Evolutionary conservation across 2,329 filamentous ascomycete species (phyloP).

Genomic region (Alternaria rosae): DNA sequence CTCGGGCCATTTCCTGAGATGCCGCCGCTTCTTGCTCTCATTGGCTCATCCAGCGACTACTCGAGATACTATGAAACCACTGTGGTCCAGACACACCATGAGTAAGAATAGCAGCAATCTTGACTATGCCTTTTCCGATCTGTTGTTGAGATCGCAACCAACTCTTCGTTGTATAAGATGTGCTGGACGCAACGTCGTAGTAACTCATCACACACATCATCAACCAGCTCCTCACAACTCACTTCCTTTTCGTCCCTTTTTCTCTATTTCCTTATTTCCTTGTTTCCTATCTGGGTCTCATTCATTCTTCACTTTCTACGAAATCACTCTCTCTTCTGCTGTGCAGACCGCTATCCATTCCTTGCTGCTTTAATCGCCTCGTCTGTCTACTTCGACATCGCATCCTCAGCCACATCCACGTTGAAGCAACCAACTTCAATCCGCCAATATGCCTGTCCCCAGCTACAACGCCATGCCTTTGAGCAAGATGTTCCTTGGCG

Average conservation of each 20-base stretch:
- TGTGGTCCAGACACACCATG: conserved; percentile 34
- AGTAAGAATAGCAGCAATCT: conserved; percentile 46
- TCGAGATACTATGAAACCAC: conserved; percentile 48
- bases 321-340: conserved; percentile 42
- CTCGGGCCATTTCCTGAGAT: conserved; percentile 47
- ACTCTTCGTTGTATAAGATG: conserved; percentile 39
- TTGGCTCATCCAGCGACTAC: conserved; percentile 50
- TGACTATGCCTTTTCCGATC: conserved; percentile 29
- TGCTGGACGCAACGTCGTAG: conserved; percentile 21
- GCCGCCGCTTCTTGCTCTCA: conserved; percentile 32
- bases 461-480: conserved; percentile 71
- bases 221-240: conserved; percentile 42
- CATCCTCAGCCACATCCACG: conserved; percentile 27
- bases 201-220: conserved; percentile 44
- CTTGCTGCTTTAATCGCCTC: conserved; percentile 33
- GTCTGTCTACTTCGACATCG: conserved; percentile 28
- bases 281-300: conserved; percentile 41
- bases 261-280: conserved; percentile 47
- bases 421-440: conserved; percentile 8
- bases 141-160: conserved; percentile 27
- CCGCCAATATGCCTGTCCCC: conserved; percentile 61
- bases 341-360: conserved; percentile 46
- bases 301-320: conserved; percentile 18
- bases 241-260: conserved; percentile 46
- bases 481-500: conserved; percentile 78